Conservation (phyloP, 2,329 filamentous ascomycete species). For the Arthrinium puccinioides region DNA sequence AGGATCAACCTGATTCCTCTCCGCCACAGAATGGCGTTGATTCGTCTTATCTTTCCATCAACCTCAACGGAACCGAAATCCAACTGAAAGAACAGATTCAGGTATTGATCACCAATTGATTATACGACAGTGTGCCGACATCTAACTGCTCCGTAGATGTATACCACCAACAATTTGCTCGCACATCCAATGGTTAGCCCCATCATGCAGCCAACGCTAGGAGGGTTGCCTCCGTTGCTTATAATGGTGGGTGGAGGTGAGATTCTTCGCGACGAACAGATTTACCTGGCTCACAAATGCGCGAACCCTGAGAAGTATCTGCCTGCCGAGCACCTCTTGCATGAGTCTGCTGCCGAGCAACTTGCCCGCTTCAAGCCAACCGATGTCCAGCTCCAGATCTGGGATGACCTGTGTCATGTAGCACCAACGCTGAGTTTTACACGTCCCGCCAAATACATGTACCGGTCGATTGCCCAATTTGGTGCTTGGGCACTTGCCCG, state of each 20-base stretch:
- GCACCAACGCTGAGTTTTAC: slow-evolving; percentile 92
- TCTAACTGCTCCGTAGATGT: slow-evolving; percentile 39
- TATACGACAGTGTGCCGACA: no score
- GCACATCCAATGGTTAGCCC: slow-evolving; percentile 87
- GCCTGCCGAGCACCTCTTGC: slow-evolving; percentile 55
- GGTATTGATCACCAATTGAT: slow-evolving; percentile 44
- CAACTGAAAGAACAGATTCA: slow-evolving; percentile 89
- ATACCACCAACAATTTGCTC: slow-evolving; percentile 76
- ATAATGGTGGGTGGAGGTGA: slow-evolving; percentile 87
- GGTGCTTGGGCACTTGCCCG: slow-evolving; percentile 83
- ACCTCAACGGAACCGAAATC: slow-evolving; percentile 62
- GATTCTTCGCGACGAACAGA: slow-evolving; percentile 85
- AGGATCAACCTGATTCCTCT: slow-evolving; percentile 10
- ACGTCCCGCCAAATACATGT: slow-evolving; percentile 94
- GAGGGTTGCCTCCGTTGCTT: slow-evolving; percentile 80
- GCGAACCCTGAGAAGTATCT: slow-evolving; percentile 75
- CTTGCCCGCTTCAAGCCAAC: slow-evolving; percentile 71
- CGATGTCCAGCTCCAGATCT: slow-evolving; percentile 88
- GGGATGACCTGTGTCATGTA: slow-evolving; percentile 93
- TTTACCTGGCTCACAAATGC: slow-evolving; percentile 91
- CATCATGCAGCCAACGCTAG: slow-evolving; percentile 77
- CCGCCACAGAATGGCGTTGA: slow-evolving; percentile 2
- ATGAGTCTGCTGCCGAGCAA: slow-evolving; percentile 51
- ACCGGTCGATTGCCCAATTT: slow-evolving; percentile 84
- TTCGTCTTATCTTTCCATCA: slow-evolving; percentile 45